Conservation (phyloP, 208 protist species). For the Entamoeba histolytica region DNA sequence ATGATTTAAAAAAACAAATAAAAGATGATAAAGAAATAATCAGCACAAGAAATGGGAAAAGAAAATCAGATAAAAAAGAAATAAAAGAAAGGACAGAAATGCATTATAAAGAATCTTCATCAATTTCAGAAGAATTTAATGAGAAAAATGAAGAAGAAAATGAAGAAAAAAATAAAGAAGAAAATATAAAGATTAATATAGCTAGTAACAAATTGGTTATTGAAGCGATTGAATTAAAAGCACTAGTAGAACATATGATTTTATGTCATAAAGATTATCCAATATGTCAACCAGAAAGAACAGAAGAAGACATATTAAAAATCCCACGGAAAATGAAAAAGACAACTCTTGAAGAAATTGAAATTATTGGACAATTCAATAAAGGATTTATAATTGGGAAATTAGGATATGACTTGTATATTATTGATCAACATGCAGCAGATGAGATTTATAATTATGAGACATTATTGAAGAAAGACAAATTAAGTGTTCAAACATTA, state of each 20-base stretch:
- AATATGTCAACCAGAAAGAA: background rate
- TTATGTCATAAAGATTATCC: background rate
- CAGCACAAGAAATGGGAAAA: background rate
- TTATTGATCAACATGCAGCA: conserved; percentile 72
- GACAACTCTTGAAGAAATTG: conserved; percentile 54
- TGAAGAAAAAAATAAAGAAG: background rate
- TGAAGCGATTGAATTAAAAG: background rate
- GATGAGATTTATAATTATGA: conserved; percentile 47
- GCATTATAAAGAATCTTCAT: background rate
- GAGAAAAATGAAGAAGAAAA: background rate
- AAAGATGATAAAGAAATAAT: too few relatives aligned
- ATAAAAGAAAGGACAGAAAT: background rate
- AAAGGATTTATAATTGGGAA: conserved; percentile 63
- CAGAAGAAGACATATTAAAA: background rate
- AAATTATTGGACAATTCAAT: conserved; percentile 68
- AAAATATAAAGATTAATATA: background rate
- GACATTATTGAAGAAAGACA: conserved; percentile 38
- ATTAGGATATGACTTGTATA: conserved; percentile 53
- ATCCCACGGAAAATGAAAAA: conserved; percentile 30
- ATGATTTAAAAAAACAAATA: background rate
- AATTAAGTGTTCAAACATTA: conserved; percentile 51
- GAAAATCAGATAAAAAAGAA: background rate
- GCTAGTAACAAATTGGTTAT: background rate
- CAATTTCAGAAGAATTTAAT: background rate
- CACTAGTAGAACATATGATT: background rate